Evolutionary conservation across 2,329 filamentous ascomycete genomes (phyloP).

Genomic region (Chaetothyriales sp.): DNA sequence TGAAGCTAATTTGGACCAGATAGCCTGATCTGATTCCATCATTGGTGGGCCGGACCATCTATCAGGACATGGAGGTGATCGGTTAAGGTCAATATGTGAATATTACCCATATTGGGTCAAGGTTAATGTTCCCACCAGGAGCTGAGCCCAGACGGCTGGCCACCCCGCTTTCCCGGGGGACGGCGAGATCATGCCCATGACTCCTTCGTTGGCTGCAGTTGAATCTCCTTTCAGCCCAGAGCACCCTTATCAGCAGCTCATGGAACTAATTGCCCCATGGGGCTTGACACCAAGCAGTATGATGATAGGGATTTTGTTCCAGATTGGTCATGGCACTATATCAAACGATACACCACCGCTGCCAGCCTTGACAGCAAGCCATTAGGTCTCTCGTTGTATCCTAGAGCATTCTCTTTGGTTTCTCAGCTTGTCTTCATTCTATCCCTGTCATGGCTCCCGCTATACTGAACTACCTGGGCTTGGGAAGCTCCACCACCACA

Average conservation of each 20-base stretch:
- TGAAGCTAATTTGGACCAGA: background rate
- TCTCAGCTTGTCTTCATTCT: background rate
- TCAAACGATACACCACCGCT: background rate
- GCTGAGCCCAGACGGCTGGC: background rate
- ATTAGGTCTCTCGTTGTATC: background rate
- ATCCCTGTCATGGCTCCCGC: conserved; percentile 6
- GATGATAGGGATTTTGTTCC: background rate
- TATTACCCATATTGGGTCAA: conserved; percentile 6
- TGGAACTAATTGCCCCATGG: conserved; percentile 6
- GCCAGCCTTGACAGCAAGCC: background rate
- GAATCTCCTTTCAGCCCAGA: background rate
- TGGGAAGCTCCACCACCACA: conserved; percentile 2
- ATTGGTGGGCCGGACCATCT: background rate
- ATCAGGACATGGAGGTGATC: background rate
- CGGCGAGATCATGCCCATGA: background rate
- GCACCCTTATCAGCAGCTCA: background rate
- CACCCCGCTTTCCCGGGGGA: background rate
- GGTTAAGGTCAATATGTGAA: background rate
- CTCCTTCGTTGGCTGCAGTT: too few relatives aligned
- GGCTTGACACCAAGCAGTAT: background rate
- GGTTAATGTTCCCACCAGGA: background rate
- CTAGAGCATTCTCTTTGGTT: background rate
- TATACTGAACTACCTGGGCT: conserved; percentile 9
- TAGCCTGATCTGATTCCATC: background rate
- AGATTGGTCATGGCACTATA: background rate